Conservation (phyloP, 2,329 filamentous ascomycete genomes). For the Nemania sp. region DNA sequence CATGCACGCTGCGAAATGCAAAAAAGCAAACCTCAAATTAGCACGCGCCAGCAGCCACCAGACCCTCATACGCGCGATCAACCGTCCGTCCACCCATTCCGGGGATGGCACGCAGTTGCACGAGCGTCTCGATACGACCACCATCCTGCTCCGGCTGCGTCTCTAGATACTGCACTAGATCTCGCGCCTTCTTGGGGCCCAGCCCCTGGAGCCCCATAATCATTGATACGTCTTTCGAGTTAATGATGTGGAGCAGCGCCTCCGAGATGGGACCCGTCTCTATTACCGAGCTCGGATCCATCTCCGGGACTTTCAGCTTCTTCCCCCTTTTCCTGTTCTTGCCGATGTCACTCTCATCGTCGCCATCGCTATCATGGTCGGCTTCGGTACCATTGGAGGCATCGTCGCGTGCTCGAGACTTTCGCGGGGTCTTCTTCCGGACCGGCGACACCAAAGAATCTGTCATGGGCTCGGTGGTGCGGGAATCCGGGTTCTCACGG, state of each 20-base stretch:
- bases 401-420: constrained; percentile 30
- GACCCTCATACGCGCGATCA: constrained; percentile 59
- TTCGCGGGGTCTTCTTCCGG: constrained; percentile 36
- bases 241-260: constrained; percentile 71
- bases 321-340: constrained; percentile 32
- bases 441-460: constrained; percentile 17
- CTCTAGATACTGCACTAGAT: constrained; percentile 61
- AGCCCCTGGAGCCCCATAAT: constrained; percentile 73
- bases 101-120: constrained; percentile 57
- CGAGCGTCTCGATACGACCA: constrained; percentile 52
- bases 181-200: constrained; percentile 71
- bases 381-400: constrained; percentile 47
- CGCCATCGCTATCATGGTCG: constrained; percentile 38
- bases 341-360: constrained; percentile 39
- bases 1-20: constrained; percentile 20
- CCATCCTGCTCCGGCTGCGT: constrained; percentile 48
- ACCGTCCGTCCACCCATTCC: constrained; percentile 62
- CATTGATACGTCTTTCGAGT: constrained; percentile 68
- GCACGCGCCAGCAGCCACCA: constrained; percentile 38
- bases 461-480: constrained; percentile 12
- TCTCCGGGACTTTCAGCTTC: constrained; percentile 28
- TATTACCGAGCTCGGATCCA: constrained; percentile 22
- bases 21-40: constrained; percentile 12
- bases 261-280: constrained; percentile 49
- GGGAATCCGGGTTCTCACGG: constrained; percentile 20